These are phyloP conservation scores for Metarhizium album DNA, from an alignment of 2,329 filamentous ascomycete genomes.

Conservation along the genomic window DNA sequence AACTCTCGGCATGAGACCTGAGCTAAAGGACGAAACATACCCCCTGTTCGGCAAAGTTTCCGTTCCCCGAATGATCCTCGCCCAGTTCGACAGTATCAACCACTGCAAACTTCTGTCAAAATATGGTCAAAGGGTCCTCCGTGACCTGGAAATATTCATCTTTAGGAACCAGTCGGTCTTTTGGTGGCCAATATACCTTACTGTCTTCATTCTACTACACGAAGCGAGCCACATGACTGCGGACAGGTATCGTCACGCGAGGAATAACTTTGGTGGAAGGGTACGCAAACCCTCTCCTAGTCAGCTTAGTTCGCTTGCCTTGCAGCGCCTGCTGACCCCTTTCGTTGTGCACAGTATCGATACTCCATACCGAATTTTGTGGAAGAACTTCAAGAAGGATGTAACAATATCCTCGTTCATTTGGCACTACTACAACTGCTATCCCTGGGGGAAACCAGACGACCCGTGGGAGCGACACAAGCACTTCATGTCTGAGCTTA, in stretches of 20 bases:
- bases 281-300: slow-evolving; percentile 3
- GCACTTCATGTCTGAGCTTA: slow-evolving; percentile 19
- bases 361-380: slow-evolving; percentile 31
- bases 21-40: slow-evolving; percentile 23
- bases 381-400: slow-evolving; percentile 32
- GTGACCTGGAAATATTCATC: slow-evolving; percentile 24
- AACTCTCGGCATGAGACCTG: slow-evolving; percentile 27
- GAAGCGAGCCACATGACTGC: slow-evolving; percentile 28
- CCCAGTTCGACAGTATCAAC: slow-evolving; percentile 34
- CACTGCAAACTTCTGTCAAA: slow-evolving; percentile 24
- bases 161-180: slow-evolving; percentile 19
- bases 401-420: slow-evolving; percentile 33
- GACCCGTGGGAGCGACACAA: slow-evolving; percentile 18
- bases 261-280: slow-evolving; percentile 22
- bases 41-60: slow-evolving; percentile 28
- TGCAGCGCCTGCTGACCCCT: neutral
- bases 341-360: slow-evolving; percentile 13
- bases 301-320: neutral
- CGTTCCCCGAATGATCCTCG: slow-evolving; percentile 32
- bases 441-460: slow-evolving; percentile 14
- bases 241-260: slow-evolving; percentile 33
- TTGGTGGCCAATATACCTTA: slow-evolving; percentile 26
- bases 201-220: slow-evolving; percentile 31
- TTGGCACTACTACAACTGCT: slow-evolving; percentile 41
- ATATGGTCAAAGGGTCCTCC: slow-evolving; percentile 23